Conservation (phyloP, 2,329 filamentous ascomycete genomes). For the Balansia obtecta region DNA sequence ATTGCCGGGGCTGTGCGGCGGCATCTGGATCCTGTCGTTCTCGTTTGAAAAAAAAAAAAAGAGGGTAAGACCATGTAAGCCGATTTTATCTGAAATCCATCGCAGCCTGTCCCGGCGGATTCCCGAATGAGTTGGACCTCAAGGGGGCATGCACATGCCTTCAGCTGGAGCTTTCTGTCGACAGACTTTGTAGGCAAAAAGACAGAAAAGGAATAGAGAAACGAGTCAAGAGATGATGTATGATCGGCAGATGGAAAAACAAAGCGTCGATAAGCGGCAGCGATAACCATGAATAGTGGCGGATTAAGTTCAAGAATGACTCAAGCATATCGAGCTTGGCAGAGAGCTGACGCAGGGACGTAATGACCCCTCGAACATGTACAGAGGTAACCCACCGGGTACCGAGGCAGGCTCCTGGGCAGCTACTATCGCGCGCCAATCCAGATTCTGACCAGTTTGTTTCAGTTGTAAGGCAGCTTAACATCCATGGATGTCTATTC, state of each 20-base stretch:
- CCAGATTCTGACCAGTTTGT: too few relatives aligned
- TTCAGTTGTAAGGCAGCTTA: too few relatives aligned
- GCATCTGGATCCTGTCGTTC: background rate
- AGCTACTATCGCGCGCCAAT: too few relatives aligned
- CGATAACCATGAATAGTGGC: background rate
- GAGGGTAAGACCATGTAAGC: slow-evolving; percentile 2
- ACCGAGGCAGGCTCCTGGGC: too few relatives aligned
- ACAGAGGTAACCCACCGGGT: too few relatives aligned
- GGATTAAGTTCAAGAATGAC: background rate
- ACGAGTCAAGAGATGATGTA: background rate
- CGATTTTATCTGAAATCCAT: background rate
- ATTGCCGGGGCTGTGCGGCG: slow-evolving; percentile 2
- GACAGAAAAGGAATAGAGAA: background rate
- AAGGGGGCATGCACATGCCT: background rate
- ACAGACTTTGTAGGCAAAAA: background rate
- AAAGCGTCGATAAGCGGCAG: background rate
- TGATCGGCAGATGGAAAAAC: background rate
- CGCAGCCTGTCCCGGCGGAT: background rate
- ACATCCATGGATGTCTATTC: too few relatives aligned
- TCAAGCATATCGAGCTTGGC: background rate
- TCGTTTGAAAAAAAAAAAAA: background rate
- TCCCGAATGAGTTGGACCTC: background rate
- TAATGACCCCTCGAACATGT: too few relatives aligned
- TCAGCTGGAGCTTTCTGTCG: background rate
- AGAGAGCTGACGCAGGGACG: background rate